These are phyloP conservation scores for Paecilomyces variotii DNA, from an alignment of 2,329 filamentous ascomycete species.

Conservation along the genomic window DNA sequence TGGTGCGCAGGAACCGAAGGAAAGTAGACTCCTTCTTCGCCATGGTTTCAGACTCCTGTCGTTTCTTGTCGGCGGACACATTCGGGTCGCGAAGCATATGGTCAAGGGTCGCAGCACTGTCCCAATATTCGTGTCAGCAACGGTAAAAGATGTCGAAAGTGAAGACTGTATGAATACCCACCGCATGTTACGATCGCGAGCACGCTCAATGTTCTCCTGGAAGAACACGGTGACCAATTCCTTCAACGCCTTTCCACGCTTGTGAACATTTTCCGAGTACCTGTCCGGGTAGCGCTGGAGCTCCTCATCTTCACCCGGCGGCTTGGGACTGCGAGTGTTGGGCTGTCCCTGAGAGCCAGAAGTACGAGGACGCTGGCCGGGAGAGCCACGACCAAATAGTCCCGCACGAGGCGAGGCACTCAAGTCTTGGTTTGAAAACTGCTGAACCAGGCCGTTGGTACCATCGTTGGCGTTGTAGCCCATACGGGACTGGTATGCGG, in stretches of 20 bases:
- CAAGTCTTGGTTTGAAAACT: constrained; percentile 95
- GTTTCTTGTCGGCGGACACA: constrained; percentile 66
- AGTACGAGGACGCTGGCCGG: constrained; percentile 72
- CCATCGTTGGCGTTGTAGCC: constrained; percentile 62
- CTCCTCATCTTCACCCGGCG: constrained; percentile 55
- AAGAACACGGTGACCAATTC: constrained; percentile 72
- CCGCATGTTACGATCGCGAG: constrained; percentile 90
- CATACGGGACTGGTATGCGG: constrained; percentile 45
- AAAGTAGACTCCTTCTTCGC: constrained; percentile 87
- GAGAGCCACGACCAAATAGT: constrained; percentile 61
- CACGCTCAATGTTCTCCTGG: constrained; percentile 95
- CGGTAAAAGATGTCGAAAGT: neutral
- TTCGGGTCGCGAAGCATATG: constrained; percentile 71
- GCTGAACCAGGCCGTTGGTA: constrained; percentile 85
- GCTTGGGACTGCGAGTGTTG: constrained; percentile 52
- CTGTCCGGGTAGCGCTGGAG: constrained; percentile 74
- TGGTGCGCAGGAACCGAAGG: constrained; percentile 85
- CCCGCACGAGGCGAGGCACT: constrained; percentile 62
- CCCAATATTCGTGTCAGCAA: constrained; percentile 1
- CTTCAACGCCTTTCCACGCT: constrained; percentile 59
- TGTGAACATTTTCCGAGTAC: constrained; percentile 79
- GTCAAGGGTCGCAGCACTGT: constrained; percentile 85
- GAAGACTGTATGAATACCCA: constrained; percentile 36
- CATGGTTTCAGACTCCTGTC: constrained; percentile 75
- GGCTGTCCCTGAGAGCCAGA: constrained; percentile 59